Conservation (phyloP, 306 rosid genomes). For the Pyrus bretschneideri region DNA sequence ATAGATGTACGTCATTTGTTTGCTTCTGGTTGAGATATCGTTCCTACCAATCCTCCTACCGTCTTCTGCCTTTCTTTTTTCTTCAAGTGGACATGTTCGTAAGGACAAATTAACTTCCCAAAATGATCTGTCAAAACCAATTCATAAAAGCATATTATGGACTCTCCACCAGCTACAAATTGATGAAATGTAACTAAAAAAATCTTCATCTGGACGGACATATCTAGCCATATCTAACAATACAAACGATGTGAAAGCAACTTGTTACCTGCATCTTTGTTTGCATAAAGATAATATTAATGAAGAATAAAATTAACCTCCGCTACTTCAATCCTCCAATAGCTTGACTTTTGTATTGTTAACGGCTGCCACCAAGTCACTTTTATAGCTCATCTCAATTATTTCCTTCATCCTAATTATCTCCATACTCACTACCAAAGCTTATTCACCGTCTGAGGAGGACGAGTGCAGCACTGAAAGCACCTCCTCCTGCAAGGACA, state of each 20-base stretch:
- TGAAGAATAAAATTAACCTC: neutral
- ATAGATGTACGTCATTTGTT: no score
- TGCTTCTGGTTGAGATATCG: neutral
- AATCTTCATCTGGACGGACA: neutral
- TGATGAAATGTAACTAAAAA: no score
- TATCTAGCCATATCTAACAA: neutral
- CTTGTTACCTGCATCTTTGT: neutral
- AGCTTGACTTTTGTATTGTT: neutral
- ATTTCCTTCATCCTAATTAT: constrained; percentile 24
- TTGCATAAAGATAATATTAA: neutral
- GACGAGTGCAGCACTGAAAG: constrained; percentile 24
- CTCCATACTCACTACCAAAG: constrained; percentile 16
- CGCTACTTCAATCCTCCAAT: neutral
- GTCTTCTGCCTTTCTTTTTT: neutral
- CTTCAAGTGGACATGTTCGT: neutral
- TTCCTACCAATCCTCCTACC: neutral
- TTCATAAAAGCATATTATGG: no score
- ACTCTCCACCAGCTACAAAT: no score
- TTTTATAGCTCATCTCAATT: constrained; percentile 3
- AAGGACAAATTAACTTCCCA: no score
- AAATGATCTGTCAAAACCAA: no score
- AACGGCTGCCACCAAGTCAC: constrained; percentile 17
- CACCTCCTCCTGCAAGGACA: constrained; percentile 39
- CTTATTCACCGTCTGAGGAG: constrained; percentile 5
- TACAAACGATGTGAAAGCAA: neutral